Base-by-base conservation (phyloP, 164 flowering plant genomes). In the Liquidambar formosana region DNA sequence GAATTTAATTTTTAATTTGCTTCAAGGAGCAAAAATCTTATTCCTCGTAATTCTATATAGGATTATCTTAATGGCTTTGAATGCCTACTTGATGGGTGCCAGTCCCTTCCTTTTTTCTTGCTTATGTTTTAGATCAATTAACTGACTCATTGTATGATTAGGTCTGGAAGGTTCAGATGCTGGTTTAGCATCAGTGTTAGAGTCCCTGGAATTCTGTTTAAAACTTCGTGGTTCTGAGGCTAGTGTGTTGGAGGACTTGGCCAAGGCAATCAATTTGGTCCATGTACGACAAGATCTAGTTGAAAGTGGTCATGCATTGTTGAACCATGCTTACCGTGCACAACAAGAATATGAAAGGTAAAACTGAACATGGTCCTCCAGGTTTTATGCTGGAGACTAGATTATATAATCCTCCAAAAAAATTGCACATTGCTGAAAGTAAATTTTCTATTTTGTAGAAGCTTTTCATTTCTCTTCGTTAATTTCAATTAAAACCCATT, bases 181-280 rank as follows among this genome's bases (percentile, higher is more conserved):
- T 61, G 90, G 90, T 64, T 80, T 96, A 58, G 92, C 94, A 72
- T 87, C 95, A 66, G 92, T 93, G 2, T 72, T 96, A 47, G 97
- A 90, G 65, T 91, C 98, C 59, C 78, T 96, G 76, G 97, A 92
- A 46, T 96, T 93, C 79, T 96, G 93, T 74, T 79, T 96, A 76
- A 96, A 88, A 75, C 90, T 88, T 22, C 89, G 97, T 56, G 97
- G 99, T 76, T 96, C 99, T 73, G 98, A 93, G 80, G 97, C 98
- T 71, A 85, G 83, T 81, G 89, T 96, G 45, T 68, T 92, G 78
- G 99, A 96, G 82, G 97, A 93, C 63, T 79, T 96, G 78, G 91
- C 86, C 23, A 92, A 84, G 74, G 94, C 98, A 69, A 93, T 96
- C 60, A 84, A 90, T 79, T 81, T 92, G 78, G 99, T 96, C 61